phyloP scores from a whole-genome alignment of 768 basidiomycete genomes.

The Suillus sp. region DNA sequence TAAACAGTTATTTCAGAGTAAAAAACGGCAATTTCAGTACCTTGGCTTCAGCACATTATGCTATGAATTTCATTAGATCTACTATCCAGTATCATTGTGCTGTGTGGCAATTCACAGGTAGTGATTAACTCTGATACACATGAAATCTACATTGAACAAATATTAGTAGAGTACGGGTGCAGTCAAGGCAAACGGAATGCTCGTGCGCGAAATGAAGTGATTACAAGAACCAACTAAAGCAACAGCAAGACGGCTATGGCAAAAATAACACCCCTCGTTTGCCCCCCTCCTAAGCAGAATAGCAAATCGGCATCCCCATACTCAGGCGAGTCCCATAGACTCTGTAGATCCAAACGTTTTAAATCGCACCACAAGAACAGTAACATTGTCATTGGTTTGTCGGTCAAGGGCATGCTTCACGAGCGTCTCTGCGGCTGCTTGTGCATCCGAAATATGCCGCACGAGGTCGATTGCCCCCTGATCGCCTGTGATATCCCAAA shows the following conservation, averaged over 20 bases:
- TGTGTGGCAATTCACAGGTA: neutral
- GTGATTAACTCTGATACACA: neutral
- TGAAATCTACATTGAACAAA: slow-evolving; percentile 5
- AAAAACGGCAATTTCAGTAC: no score
- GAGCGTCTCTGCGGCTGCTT: slow-evolving; percentile 75
- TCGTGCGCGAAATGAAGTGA: neutral
- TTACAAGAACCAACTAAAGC: slow-evolving; percentile 4
- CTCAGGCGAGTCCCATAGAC: slow-evolving; percentile 18
- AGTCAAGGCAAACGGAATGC: slow-evolving; percentile 3
- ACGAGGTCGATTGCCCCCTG: slow-evolving; percentile 89
- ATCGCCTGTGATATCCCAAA: slow-evolving; percentile 96
- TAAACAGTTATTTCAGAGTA: no score
- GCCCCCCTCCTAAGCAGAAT: slow-evolving; percentile 15
- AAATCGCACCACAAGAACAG: slow-evolving; percentile 87
- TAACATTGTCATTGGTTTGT: slow-evolving; percentile 95
- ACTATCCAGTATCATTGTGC: no score
- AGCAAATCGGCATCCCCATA: neutral
- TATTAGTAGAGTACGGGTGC: slow-evolving; percentile 7
- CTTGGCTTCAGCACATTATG: no score
- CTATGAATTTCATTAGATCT: no score
- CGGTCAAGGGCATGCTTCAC: slow-evolving; percentile 84
- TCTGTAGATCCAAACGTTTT: slow-evolving; percentile 36
- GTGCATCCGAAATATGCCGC: slow-evolving; percentile 70
- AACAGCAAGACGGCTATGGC: neutral
- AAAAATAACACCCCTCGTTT: neutral